phyloP scores from a whole-genome alignment of 129 eudicot genomes.

The Arctium lappa region DNA sequence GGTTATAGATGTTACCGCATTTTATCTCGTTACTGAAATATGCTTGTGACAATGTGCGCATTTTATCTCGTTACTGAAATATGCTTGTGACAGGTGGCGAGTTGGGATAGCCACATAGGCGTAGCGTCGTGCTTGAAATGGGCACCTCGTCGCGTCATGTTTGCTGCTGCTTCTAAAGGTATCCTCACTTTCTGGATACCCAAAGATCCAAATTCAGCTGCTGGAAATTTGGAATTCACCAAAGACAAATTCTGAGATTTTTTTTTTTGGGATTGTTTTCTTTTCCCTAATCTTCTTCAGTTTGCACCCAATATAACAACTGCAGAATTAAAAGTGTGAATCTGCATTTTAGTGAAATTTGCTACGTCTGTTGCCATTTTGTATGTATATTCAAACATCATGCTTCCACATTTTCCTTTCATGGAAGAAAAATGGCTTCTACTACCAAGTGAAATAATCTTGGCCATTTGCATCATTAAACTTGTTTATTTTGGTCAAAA shows the following conservation, averaged over 20 bases:
- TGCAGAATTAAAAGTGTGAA: not conserved
- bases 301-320: not conserved
- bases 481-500: too few species aligned
- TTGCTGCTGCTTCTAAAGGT: conserved; percentile 88
- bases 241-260: conserved; percentile 4
- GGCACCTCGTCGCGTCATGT: conserved; percentile 96
- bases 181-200: conserved; percentile 97
- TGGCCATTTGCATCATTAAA: too few species aligned
- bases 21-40: not conserved
- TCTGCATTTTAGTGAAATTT: not conserved
- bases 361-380: not conserved
- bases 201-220: conserved; percentile 24
- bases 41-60: conserved; percentile 15
- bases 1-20: not conserved
- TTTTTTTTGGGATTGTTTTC: not conserved
- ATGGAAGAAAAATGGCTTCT: not conserved
- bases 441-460: too few species aligned
- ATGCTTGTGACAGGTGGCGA: conserved; percentile 50
- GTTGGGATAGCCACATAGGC: conserved; percentile 84
- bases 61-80: not conserved
- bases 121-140: conserved; percentile 77
- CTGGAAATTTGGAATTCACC: conserved; percentile 9
- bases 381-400: not conserved
- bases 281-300: not conserved
- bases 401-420: not conserved